Conservation (phyloP, 768 basidiomycete species). For the Panaeolus cyanescens region DNA sequence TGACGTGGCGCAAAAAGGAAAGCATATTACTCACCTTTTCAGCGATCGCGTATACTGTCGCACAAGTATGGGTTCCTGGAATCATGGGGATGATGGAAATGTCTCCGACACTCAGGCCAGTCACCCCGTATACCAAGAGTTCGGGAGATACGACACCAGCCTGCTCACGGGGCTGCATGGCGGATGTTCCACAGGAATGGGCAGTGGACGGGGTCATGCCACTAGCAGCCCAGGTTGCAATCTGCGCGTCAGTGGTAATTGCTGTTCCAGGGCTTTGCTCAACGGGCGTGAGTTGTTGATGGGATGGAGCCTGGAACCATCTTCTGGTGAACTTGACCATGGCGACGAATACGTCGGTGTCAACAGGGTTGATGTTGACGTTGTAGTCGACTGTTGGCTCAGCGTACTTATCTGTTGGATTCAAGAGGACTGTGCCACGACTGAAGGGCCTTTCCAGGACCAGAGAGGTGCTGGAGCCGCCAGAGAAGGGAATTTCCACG, state of each 20-base stretch:
- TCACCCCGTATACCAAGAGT: conserved; percentile 12
- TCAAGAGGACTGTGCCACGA: conserved; percentile 13
- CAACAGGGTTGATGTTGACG: conserved; percentile 11
- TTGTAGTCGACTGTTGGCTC: conserved; percentile 12
- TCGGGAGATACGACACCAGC: conserved; percentile 10
- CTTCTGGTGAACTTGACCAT: conserved; percentile 5
- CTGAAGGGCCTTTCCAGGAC: conserved; percentile 11
- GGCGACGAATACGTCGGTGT: conserved; percentile 9
- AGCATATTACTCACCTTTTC: conserved; percentile 3
- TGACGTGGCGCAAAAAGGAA: not conserved
- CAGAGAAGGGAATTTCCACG: conserved; percentile 11
- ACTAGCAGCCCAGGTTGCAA: not conserved
- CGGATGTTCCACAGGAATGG: conserved; percentile 8
- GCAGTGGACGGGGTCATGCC: not conserved
- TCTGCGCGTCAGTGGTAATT: conserved; percentile 4
- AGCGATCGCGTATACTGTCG: conserved; percentile 11
- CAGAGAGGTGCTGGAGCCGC: conserved; percentile 1
- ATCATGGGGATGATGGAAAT: conserved; percentile 14
- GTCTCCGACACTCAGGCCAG: conserved; percentile 12
- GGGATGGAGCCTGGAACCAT: conserved; percentile 6
- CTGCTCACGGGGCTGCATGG: conserved; percentile 6
- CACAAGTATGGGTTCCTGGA: conserved; percentile 11
- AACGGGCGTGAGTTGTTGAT: conserved; percentile 2
- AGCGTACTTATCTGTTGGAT: conserved; percentile 9
- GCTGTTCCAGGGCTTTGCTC: conserved; percentile 6